Evolutionary conservation across 1,284 basidiomycete genomes (phyloP).

Genomic region (Anthracocystis panici-leucophaei): DNA sequence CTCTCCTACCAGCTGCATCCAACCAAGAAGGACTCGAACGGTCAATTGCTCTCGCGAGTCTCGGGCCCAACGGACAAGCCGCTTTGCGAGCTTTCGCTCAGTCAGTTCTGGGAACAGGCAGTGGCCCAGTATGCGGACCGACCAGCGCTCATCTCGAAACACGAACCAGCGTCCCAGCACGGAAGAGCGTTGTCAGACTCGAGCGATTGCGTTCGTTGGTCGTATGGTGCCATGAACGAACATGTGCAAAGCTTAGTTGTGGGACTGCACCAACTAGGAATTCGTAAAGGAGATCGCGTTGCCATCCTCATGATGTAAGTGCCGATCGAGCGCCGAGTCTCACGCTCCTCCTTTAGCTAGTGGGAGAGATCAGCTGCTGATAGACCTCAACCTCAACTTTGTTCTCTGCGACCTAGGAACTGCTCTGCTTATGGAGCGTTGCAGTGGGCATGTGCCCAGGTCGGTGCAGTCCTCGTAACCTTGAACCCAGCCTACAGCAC

Average conservation of each 20-base stretch:
- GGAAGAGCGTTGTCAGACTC: constrained; percentile 69
- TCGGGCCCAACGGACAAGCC: constrained; percentile 76
- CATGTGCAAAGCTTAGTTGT: constrained; percentile 79
- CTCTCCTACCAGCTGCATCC: constrained; percentile 38
- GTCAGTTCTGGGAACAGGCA: constrained; percentile 77
- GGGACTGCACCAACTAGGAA: constrained; percentile 77
- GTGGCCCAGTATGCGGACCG: constrained; percentile 73
- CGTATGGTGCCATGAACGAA: constrained; percentile 78
- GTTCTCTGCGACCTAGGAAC: constrained; percentile 24
- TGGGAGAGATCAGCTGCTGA: not conserved
- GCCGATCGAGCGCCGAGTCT: not conserved
- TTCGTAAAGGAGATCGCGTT: constrained; percentile 81
- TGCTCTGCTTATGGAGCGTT: constrained; percentile 80
- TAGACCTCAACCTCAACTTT: not conserved
- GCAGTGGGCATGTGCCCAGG: constrained; percentile 84
- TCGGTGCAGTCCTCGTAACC: constrained; percentile 83
- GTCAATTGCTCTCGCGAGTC: constrained; percentile 53
- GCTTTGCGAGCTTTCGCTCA: constrained; percentile 76
- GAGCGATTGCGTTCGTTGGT: constrained; percentile 77
- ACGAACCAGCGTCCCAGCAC: constrained; percentile 76
- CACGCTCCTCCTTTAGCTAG: not conserved
- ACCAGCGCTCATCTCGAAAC: constrained; percentile 77
- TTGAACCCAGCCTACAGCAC: constrained; percentile 84
- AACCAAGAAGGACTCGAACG: constrained; percentile 13
- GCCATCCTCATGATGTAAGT: constrained; percentile 79